Percentiles rank a stretch among this genome's conserved stretches.
These are phyloP conservation scores for Selaginella tamariscina DNA, from an alignment of 75 land plant species.

Conservation along the genomic window DNA sequence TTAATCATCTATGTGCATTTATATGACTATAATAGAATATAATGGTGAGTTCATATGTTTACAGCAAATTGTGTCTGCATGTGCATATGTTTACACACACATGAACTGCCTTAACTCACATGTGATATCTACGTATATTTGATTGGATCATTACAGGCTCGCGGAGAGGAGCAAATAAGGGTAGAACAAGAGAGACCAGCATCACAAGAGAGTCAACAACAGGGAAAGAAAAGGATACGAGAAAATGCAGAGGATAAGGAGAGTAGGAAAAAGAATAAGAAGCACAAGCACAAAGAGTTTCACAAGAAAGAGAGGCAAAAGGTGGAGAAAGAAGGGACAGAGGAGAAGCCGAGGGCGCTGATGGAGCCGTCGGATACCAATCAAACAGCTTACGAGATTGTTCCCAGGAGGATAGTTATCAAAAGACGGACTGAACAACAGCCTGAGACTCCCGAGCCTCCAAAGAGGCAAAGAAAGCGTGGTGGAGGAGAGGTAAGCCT, in stretches of 20 bases:
- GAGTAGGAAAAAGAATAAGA: constrained; percentile 26
- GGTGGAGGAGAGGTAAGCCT: background rate
- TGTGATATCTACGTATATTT: too few species aligned
- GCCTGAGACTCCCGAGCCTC: background rate
- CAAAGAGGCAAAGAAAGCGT: background rate
- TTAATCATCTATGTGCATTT: too few species aligned
- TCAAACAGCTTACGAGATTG: background rate
- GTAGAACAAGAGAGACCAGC: constrained; percentile 11
- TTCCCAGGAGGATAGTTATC: background rate
- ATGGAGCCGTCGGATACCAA: constrained; percentile 1
- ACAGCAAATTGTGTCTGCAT: too few species aligned
- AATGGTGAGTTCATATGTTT: too few species aligned
- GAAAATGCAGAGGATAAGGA: background rate
- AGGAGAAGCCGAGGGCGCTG: constrained; percentile 9
- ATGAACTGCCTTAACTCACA: too few species aligned
- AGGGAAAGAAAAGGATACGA: background rate
- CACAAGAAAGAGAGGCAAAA: constrained; percentile 24
- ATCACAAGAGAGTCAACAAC: background rate
- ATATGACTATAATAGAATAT: too few species aligned
- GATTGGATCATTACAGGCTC: too few species aligned
- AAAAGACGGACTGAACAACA: background rate
- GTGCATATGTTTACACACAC: too few species aligned
- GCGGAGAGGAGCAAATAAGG: constrained; percentile 28
- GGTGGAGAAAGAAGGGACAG: constrained; percentile 17
- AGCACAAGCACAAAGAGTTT: constrained; percentile 30